Conservation (phyloP, 768 basidiomycete genomes). For the Xerocomellus intermedius region DNA sequence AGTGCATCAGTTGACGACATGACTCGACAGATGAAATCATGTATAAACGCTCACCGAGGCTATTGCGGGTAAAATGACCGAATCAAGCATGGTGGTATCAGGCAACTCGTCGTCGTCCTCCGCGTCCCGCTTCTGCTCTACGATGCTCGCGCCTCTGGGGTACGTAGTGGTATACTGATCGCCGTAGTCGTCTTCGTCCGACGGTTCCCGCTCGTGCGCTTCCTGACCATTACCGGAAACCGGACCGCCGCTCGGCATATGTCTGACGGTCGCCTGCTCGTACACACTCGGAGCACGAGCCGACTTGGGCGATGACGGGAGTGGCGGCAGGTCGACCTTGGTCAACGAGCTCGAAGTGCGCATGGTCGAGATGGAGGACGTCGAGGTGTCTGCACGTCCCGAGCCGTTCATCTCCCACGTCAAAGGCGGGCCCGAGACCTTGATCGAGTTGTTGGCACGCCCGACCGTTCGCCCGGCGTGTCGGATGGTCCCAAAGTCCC, state of each 20-base stretch:
- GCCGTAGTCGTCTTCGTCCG: slow-evolving; percentile 67
- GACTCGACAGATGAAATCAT: not conserved
- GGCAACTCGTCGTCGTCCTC: slow-evolving; percentile 59
- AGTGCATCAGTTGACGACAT: slow-evolving; percentile 7
- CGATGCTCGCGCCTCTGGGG: slow-evolving; percentile 42
- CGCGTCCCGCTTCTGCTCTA: slow-evolving; percentile 35
- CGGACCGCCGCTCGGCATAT: slow-evolving; percentile 40
- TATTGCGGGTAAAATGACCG: slow-evolving; percentile 93
- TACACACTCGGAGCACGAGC: slow-evolving; percentile 36
- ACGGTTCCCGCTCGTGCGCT: slow-evolving; percentile 44
- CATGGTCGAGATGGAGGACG: slow-evolving; percentile 34
- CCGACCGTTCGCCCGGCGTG: slow-evolving; percentile 72
- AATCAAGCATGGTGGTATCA: slow-evolving; percentile 92
- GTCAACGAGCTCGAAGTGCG: slow-evolving; percentile 41
- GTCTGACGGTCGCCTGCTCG: slow-evolving; percentile 70
- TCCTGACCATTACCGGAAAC: slow-evolving; percentile 27
- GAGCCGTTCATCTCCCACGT: slow-evolving; percentile 79
- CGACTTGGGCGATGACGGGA: slow-evolving; percentile 46
- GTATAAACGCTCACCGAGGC: slow-evolving; percentile 69
- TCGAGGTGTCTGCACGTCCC: slow-evolving; percentile 38
- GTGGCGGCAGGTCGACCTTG: slow-evolving; percentile 62
- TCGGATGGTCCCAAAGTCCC: slow-evolving; percentile 97
- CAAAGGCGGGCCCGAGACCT: slow-evolving; percentile 62
- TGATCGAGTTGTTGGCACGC: slow-evolving; percentile 53
- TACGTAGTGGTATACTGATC: slow-evolving; percentile 54